These are phyloP conservation scores for Agaricus subrufescens DNA, from an alignment of 768 basidiomycete species.

Conservation along the genomic window DNA sequence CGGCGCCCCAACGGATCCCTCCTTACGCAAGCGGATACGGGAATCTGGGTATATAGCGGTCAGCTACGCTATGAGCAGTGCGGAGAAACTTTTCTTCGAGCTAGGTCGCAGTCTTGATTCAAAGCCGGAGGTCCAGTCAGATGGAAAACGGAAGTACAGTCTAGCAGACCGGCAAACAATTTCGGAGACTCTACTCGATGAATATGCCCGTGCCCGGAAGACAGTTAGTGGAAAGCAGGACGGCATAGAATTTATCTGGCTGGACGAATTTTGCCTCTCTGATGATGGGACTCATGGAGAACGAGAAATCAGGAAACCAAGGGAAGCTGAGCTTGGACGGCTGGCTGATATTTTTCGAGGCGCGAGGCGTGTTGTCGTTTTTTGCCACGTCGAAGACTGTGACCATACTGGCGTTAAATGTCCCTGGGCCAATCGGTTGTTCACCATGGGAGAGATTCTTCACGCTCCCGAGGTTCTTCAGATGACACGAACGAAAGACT, in stretches of 20 bases:
- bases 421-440: constrained; percentile 7
- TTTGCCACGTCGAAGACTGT: constrained; percentile 4
- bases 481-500: background rate
- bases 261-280: constrained; percentile 9
- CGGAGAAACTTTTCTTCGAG: background rate
- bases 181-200: background rate
- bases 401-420: constrained; percentile 2
- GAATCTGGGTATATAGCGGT: background rate
- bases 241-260: constrained; percentile 6
- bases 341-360: constrained; percentile 8
- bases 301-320: background rate
- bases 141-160: background rate
- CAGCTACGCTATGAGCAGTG: constrained; percentile 6
- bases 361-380: constrained; percentile 2
- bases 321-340: background rate
- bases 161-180: background rate
- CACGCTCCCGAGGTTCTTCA: background rate
- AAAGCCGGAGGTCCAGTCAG: background rate
- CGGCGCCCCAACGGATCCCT: background rate
- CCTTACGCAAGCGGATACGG: background rate
- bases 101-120: background rate
- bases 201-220: background rate
- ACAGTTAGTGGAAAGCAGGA: background rate
- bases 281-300: background rate
- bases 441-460: constrained; percentile 8